These are phyloP conservation scores for Aspergillus transmontanensis DNA, from an alignment of 2,329 filamentous ascomycete genomes.

Conservation along the genomic window DNA sequence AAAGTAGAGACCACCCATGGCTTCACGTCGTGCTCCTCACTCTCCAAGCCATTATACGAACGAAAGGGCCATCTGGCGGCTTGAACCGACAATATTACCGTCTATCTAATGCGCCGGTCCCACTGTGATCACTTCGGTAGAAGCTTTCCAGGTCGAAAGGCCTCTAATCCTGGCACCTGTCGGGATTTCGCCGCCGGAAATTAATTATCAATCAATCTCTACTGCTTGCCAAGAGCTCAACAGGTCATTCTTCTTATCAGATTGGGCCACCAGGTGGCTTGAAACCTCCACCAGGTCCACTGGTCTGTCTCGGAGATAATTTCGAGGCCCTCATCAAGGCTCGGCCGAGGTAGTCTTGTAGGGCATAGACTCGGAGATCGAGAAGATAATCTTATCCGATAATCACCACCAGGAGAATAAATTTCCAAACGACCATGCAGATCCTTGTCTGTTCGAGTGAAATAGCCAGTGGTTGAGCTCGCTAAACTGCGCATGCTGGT, in stretches of 20 bases:
- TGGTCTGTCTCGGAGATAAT: not conserved
- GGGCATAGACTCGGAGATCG: not conserved
- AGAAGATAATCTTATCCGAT: constrained; percentile 2
- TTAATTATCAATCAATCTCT: not conserved
- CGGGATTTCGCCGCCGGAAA: not conserved
- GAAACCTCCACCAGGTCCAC: not conserved
- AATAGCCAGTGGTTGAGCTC: not conserved
- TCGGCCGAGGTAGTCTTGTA: not conserved
- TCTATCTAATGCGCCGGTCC: not conserved
- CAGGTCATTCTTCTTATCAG: not conserved
- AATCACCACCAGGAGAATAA: not conserved
- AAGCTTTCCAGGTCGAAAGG: too few relatives aligned
- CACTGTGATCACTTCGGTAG: not conserved
- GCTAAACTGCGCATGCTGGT: not conserved
- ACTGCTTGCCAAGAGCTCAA: not conserved
- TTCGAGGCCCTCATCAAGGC: too few relatives aligned
- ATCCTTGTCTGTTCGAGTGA: not conserved
- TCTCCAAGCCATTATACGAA: not conserved
- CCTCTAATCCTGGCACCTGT: not conserved
- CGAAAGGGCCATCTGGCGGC: not conserved
- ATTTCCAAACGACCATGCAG: not conserved
- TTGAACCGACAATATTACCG: not conserved
- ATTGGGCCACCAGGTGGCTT: not conserved
- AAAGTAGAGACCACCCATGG: not conserved
- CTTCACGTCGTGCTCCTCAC: too few relatives aligned